phyloP scores from a whole-genome alignment of 1,284 basidiomycete species.

The Pisolithus thermaeus region DNA sequence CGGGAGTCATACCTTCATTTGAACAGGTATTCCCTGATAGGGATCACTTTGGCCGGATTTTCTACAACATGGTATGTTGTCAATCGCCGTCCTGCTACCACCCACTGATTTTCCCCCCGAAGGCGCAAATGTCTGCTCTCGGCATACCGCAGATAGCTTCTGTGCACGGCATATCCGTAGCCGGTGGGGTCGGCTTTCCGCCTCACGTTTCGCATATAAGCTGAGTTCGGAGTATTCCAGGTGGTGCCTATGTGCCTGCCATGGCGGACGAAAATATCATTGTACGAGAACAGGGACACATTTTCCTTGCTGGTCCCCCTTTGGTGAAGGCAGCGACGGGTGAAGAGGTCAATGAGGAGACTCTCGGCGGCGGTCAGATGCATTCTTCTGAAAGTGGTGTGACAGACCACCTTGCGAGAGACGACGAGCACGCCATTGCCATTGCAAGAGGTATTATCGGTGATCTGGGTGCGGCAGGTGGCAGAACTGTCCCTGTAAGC shows the following conservation, averaged over 20 bases:
- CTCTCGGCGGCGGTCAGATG: slow-evolving; percentile 89
- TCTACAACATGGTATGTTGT: slow-evolving; percentile 85
- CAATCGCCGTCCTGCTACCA: slow-evolving; percentile 2
- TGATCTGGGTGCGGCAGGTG: slow-evolving; percentile 67
- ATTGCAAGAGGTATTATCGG: slow-evolving; percentile 80
- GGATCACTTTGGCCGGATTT: slow-evolving; percentile 93
- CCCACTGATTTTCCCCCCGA: slow-evolving; percentile 10
- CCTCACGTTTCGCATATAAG: slow-evolving; percentile 1
- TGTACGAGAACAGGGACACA: slow-evolving; percentile 88
- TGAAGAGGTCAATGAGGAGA: slow-evolving; percentile 90
- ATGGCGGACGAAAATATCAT: slow-evolving; percentile 98
- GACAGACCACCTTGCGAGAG: slow-evolving; percentile 85
- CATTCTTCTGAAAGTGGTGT: slow-evolving; percentile 93
- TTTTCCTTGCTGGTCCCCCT: slow-evolving; percentile 95
- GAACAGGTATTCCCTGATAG: slow-evolving; percentile 73
- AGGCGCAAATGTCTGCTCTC: slow-evolving; percentile 88
- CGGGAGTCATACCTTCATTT: slow-evolving; percentile 10
- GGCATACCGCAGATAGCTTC: slow-evolving; percentile 90
- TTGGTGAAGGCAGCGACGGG: slow-evolving; percentile 94
- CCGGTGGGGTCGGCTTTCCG: slow-evolving; percentile 39
- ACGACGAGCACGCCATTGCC: slow-evolving; percentile 84
- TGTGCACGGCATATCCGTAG: slow-evolving; percentile 93
- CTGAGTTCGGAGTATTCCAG: slow-evolving; percentile 31
- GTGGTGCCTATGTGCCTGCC: slow-evolving; percentile 89
- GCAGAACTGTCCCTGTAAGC: slow-evolving; percentile 43